phyloP scores from a whole-genome alignment of 1,284 basidiomycete species.

The Ceratobasidium papillatum region DNA sequence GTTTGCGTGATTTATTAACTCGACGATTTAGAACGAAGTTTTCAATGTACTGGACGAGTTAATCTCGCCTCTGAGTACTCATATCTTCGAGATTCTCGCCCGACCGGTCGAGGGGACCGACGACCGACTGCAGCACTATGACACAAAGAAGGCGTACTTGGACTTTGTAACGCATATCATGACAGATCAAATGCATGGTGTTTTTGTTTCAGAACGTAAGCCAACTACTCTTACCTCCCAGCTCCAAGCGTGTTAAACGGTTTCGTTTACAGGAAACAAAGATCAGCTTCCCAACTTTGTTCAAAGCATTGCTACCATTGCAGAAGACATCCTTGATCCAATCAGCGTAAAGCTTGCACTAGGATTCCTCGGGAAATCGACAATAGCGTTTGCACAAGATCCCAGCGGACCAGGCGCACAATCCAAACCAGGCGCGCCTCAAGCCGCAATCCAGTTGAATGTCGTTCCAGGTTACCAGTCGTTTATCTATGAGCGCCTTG shows the following conservation, averaged over 20 bases:
- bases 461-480: constrained; percentile 90
- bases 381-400: constrained; percentile 41
- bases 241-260: background rate
- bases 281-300: constrained; percentile 69
- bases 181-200: constrained; percentile 78
- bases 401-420: constrained; percentile 32
- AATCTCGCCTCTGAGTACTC: constrained; percentile 83
- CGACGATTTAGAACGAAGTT: constrained; percentile 69
- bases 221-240: background rate
- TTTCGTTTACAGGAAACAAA: constrained; percentile 41
- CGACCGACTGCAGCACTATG: constrained; percentile 82
- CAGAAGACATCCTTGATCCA: constrained; percentile 77
- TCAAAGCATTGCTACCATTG: constrained; percentile 64
- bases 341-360: constrained; percentile 83
- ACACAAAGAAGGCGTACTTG: constrained; percentile 92
- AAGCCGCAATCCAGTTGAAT: constrained; percentile 50
- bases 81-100: constrained; percentile 83
- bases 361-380: constrained; percentile 77
- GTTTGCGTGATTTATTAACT: constrained; percentile 36
- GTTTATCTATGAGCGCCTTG: constrained; percentile 89
- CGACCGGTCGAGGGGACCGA: constrained; percentile 91
- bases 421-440: constrained; percentile 27
- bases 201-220: constrained; percentile 89
- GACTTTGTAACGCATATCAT: constrained; percentile 85
- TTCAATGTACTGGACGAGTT: constrained; percentile 90